A percentile compares a stretch with the other conserved stretches of the same genome.
Evolutionary conservation across 768 basidiomycete species (phyloP).

Genomic region (Vishniacozyma victoriae): DNA sequence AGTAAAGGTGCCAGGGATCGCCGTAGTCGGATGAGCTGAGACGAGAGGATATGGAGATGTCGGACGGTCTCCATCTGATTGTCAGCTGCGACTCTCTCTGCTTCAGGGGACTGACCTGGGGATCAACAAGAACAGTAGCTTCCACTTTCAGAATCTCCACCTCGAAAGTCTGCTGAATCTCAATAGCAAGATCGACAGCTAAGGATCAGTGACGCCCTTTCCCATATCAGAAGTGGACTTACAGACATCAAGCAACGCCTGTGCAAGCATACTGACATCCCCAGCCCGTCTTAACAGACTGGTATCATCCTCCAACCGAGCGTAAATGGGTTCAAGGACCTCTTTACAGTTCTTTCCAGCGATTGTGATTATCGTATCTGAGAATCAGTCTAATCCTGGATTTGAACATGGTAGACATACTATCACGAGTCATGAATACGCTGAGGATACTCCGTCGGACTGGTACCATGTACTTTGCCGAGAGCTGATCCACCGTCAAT

Average conservation of each 20-base stretch:
- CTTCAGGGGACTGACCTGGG: constrained; percentile 14
- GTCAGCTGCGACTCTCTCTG: neutral
- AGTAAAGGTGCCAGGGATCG: constrained; percentile 39
- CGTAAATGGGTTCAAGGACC: constrained; percentile 41
- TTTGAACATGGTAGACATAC: constrained; percentile 28
- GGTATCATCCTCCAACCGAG: constrained; percentile 35
- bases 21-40: constrained; percentile 44
- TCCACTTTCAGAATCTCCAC: constrained; percentile 45
- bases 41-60: constrained; percentile 44
- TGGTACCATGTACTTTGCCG: constrained; percentile 46
- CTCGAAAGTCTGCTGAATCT: constrained; percentile 44
- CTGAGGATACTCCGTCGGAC: constrained; percentile 39
- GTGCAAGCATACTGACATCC: constrained; percentile 45
- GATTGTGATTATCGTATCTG: constrained; percentile 44
- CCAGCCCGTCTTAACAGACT: constrained; percentile 39
- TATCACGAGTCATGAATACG: constrained; percentile 44
- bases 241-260: constrained; percentile 44
- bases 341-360: constrained; percentile 22
- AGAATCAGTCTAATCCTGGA: neutral
- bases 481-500: constrained; percentile 40
- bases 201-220: neutral
- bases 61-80: constrained; percentile 42
- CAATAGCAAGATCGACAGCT: constrained; percentile 44
- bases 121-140: constrained; percentile 43
- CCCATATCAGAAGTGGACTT: constrained; percentile 8